phyloP scores from a whole-genome alignment of 306 rosid species.

The Dalbergia oliveri region DNA sequence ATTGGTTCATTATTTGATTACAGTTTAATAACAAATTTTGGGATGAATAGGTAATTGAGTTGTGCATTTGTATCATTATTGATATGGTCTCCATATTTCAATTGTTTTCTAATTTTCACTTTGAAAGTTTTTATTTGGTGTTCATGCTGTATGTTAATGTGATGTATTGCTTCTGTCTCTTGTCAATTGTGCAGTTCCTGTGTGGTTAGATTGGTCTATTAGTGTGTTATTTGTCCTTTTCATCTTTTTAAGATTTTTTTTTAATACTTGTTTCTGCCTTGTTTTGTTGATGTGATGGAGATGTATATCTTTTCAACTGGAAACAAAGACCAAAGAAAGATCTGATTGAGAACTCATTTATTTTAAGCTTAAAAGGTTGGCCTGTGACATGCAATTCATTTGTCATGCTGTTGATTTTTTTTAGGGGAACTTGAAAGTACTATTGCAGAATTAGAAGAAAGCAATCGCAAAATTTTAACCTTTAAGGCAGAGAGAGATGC shows the following conservation, averaged over 20 bases:
- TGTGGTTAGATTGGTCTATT: conserved; percentile 3
- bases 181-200: background rate
- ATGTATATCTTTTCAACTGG: background rate
- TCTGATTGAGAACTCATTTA: conserved; percentile 17
- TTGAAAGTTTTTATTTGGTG: background rate
- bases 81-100: background rate
- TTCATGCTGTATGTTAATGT: background rate
- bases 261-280: background rate
- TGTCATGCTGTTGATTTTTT: conserved; percentile 46
- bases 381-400: conserved; percentile 19
- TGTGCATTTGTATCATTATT: background rate
- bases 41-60: background rate
- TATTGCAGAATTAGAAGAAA: conserved; percentile 75
- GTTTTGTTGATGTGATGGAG: background rate
- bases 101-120: background rate
- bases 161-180: conserved; percentile 22
- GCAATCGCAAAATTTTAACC: conserved; percentile 69
- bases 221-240: conserved; percentile 9
- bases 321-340: conserved; percentile 9
- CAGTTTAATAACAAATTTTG: background rate
- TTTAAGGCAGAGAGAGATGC: conserved; percentile 80
- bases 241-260: background rate
- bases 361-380: conserved; percentile 37
- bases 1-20: conserved; percentile 7
- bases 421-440: conserved; percentile 78